Base-by-base conservation (phyloP, 176 grass and related monocot species). In the Musa itinerans region DNA sequence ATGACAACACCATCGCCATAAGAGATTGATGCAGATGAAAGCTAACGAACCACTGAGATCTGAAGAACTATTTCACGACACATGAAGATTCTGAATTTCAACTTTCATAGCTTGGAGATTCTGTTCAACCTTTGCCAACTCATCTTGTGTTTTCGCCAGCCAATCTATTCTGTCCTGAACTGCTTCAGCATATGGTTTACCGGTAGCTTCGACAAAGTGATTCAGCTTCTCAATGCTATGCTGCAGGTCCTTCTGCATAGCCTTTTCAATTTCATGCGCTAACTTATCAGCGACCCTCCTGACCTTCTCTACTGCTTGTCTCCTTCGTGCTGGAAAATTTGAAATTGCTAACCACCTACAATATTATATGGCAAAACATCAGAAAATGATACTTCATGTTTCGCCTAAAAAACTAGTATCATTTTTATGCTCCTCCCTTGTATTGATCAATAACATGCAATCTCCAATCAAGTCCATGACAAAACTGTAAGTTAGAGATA, bases 11-110 rank as follows among this genome's bases (percentile, higher is more conserved):
- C 22, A 74, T 25, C 55, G 49, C 14, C 43, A 74, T 53, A 74
- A 73, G 26, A 55, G 78, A 73, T 24, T 26, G 78, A 82, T 43
- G 54, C 61, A 54, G 49, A 76, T 25, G 25, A 71, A 50, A 75
- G 24, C 82, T 68, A 65, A 53, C 34, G 27, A 80, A 61, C 21
- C 9, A 43, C 34, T 43, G 34, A 43, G 34, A 43, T 43, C 34
- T 43, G 34, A 43, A 43, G 16, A 49, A 49, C 16, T 11, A 48
- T 1, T 70, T 92, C 64, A 85, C 14, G 19, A 89, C 51, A 61
- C 70, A 83, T 84, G 80, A 54, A 99, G 82, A 79, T 99, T 99
- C 84, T 89, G 90, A 68, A 94, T 99, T 68, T 99, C 84, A 52
- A 83, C 78, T 87, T 89, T 89, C 73, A 99, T 49, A 65, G 72